Conservation (phyloP, 371 early-diverging fungal species). For the Mortierella sp. region DNA sequence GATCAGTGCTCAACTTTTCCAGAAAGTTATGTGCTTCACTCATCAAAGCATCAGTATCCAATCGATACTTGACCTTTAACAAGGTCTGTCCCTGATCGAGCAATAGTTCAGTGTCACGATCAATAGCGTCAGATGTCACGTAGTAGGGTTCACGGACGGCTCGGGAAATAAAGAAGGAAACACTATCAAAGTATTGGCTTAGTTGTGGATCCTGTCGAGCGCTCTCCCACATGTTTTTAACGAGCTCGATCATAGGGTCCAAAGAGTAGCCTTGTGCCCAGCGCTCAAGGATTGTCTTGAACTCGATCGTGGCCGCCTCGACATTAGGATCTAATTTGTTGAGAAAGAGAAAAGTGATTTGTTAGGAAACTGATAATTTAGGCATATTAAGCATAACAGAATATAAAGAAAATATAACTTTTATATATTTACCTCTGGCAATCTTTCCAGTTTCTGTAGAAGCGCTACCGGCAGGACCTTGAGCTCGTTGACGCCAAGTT, state of each 20-base stretch:
- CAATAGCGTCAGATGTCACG: conserved; percentile 25
- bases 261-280: conserved; percentile 67
- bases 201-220: conserved; percentile 56
- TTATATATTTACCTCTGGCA: conserved; percentile 16
- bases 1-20: conserved; percentile 40
- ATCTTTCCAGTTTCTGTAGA: conserved; percentile 31
- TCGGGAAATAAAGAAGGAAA: conserved; percentile 34
- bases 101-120: conserved; percentile 22
- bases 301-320: conserved; percentile 57
- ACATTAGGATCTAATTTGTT: conserved; percentile 45
- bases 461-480: conserved; percentile 25
- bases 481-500: conserved; percentile 59
- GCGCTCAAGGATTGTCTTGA: conserved; percentile 65
- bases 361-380: neutral
- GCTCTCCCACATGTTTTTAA: conserved; percentile 55
- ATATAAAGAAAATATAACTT: neutral
- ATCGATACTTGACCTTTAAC: conserved; percentile 38
- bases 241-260: conserved; percentile 58
- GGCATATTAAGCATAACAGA: neutral
- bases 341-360: neutral
- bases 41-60: conserved; percentile 31
- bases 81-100: conserved; percentile 36
- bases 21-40: conserved; percentile 35
- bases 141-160: conserved; percentile 51
- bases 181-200: conserved; percentile 53